phyloP scores from a whole-genome alignment of 176 grass and related monocot species.

The Stipa capillata region DNA sequence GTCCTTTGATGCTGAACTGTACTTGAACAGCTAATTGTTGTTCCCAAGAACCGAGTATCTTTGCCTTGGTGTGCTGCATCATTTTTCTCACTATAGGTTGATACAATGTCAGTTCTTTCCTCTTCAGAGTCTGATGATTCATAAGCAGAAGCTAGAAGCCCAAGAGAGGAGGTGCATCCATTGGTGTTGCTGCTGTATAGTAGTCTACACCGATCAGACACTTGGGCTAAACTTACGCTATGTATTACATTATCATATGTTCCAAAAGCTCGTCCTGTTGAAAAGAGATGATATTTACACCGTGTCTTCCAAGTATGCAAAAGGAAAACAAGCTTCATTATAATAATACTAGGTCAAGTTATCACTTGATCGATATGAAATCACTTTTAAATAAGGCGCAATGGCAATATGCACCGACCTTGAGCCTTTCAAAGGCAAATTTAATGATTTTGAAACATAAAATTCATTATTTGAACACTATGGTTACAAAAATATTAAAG shows the following conservation, averaged over 20 bases:
- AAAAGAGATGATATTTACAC: conserved; percentile 16
- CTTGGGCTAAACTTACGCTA: conserved; percentile 36
- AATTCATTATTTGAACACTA: neutral
- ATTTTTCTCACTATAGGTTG: conserved; percentile 25
- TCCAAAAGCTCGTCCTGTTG: conserved; percentile 34
- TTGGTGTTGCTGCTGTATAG: conserved; percentile 33
- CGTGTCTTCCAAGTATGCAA: neutral
- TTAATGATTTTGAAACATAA: neutral
- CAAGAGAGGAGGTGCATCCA: conserved; percentile 53
- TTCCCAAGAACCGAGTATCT: conserved; percentile 8
- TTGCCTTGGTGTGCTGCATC: conserved; percentile 7
- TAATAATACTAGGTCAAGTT: too few species aligned
- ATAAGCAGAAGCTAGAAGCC: conserved; percentile 90
- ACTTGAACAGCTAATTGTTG: conserved; percentile 10
- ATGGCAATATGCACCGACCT: neutral
- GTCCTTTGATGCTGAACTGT: conserved; percentile 9
- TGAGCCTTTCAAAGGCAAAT: neutral
- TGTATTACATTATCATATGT: too few species aligned
- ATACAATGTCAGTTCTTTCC: conserved; percentile 33
- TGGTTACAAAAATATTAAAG: neutral
- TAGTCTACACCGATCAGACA: conserved; percentile 38
- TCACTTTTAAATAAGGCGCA: neutral
- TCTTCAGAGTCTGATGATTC: conserved; percentile 67
- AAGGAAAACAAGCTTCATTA: neutral
- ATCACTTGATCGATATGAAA: conserved; percentile 13